Conservation (phyloP, 169 alveolate species). For the Eimeria acervulina region DNA sequence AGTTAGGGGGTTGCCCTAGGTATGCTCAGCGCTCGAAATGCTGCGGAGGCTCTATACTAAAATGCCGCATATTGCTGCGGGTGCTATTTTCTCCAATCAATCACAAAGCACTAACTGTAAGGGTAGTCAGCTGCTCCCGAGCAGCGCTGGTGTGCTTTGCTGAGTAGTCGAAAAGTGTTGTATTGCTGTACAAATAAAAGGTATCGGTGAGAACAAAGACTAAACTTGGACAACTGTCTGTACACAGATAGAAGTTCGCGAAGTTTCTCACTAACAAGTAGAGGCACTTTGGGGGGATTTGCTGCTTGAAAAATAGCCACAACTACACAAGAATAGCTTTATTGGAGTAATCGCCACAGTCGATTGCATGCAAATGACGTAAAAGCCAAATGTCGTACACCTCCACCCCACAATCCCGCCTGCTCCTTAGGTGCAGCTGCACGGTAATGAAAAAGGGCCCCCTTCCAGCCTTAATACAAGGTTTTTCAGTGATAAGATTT, state of each 20-base stretch:
- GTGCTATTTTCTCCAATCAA: not conserved
- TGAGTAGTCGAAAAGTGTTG: not conserved
- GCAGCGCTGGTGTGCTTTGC: not conserved
- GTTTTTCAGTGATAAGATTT: not conserved
- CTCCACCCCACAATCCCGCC: not conserved
- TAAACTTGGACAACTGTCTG: not conserved
- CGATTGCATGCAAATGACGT: not conserved
- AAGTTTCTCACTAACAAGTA: not conserved
- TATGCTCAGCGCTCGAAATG: not conserved
- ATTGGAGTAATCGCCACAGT: not conserved
- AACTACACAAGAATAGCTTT: not conserved
- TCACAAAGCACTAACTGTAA: not conserved
- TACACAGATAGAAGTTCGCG: not conserved
- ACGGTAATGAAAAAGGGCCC: not conserved
- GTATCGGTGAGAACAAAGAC: not conserved
- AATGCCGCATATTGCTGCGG: not conserved
- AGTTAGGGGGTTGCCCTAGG: not conserved
- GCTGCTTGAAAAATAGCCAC: not conserved
- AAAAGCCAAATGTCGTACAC: not conserved
- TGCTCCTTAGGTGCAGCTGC: not conserved
- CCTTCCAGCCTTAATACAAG: not conserved
- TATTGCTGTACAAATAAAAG: not conserved
- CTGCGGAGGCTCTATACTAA: not conserved
- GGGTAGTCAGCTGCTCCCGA: not conserved
- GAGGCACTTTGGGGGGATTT: not conserved